Conservation (phyloP, 345 rosid genomes). For the Cardamine occulta region DNA sequence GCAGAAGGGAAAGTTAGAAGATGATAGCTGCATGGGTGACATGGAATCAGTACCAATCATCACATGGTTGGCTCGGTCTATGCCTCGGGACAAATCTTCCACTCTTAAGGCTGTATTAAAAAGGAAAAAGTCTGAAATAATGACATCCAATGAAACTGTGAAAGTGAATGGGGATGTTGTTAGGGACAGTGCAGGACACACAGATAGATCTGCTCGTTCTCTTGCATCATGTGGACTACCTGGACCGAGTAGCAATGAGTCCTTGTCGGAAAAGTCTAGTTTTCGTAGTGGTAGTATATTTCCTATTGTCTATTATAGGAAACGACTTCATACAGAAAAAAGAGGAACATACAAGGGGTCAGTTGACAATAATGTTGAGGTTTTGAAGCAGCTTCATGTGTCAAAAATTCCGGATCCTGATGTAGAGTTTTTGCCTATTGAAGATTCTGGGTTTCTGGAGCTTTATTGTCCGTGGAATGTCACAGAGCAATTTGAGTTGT, state of each 20-base stretch:
- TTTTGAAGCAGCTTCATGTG: conserved; percentile 39
- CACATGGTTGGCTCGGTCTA: conserved; percentile 83
- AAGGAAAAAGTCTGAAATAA: conserved; percentile 50
- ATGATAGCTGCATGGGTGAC: conserved; percentile 54
- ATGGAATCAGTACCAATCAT: conserved; percentile 93
- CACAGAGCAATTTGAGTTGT: conserved; percentile 47
- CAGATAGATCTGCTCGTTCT: conserved; percentile 45
- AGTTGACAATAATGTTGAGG: conserved; percentile 27
- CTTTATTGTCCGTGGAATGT: conserved; percentile 47
- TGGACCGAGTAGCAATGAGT: conserved; percentile 44
- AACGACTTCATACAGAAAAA: conserved; percentile 61
- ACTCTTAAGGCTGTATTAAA: conserved; percentile 56
- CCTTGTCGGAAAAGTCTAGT: conserved; percentile 44
- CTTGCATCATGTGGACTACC: conserved; percentile 43
- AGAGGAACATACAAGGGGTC: conserved; percentile 35
- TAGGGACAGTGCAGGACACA: conserved; percentile 40
- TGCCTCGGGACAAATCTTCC: conserved; percentile 60
- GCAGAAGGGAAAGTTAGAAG: conserved; percentile 49
- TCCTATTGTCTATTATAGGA: conserved; percentile 84
- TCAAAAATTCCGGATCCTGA: conserved; percentile 44
- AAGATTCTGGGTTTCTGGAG: conserved; percentile 46
- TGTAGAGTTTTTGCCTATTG: conserved; percentile 47
- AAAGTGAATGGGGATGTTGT: conserved; percentile 40
- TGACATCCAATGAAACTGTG: conserved; percentile 40
- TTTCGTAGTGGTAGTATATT: conserved; percentile 47